Percentiles rank a stretch among this genome's conserved stretches.
phyloP scores from a whole-genome alignment of 352 stramenopile genomes.

The Globisporangium sylvaticum region DNA sequence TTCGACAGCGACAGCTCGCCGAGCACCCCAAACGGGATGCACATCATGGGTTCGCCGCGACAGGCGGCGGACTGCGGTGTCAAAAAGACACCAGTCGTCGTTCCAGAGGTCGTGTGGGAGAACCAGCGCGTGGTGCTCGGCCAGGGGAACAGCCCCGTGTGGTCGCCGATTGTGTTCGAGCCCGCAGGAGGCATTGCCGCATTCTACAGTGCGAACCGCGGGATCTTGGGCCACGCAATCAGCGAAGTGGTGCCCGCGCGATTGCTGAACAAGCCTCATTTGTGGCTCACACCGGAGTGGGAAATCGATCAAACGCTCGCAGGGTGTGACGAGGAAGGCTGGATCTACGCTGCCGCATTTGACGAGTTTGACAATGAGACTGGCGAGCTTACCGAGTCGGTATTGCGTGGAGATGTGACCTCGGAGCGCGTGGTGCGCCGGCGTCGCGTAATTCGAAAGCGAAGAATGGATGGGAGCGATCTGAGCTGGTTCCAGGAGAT shows the following conservation, averaged over 20 bases:
- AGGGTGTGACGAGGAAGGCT: conserved; percentile 60
- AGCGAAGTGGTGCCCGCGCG: conserved; percentile 59
- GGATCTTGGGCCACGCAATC: conserved; percentile 46
- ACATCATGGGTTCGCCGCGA: neutral
- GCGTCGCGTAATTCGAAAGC: conserved; percentile 52
- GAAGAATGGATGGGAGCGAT: conserved; percentile 67
- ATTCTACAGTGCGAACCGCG: conserved; percentile 66
- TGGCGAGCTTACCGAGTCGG: neutral
- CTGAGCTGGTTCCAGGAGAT: conserved; percentile 83
- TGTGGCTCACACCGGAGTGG: conserved; percentile 69
- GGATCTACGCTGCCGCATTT: conserved; percentile 58
- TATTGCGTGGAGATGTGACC: conserved; percentile 5
- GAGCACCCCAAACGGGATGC: conserved; percentile 1
- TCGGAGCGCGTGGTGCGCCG: conserved; percentile 39
- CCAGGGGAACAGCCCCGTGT: conserved; percentile 8
- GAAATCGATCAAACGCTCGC: conserved; percentile 47
- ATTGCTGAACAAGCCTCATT: conserved; percentile 63
- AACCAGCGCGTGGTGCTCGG: conserved; percentile 26
- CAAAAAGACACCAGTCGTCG: conserved; percentile 29
- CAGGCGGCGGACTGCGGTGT: conserved; percentile 4
- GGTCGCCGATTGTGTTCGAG: conserved; percentile 43
- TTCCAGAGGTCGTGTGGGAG: conserved; percentile 53
- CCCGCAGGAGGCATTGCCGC: conserved; percentile 34
- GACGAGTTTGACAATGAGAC: conserved; percentile 23
- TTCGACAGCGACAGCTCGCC: conserved; percentile 13